Evolutionary conservation across 2,329 filamentous ascomycete species (phyloP), one percentile per base, ranked within the genome.

Genomic region (Epichloe hybrida): DNA sequence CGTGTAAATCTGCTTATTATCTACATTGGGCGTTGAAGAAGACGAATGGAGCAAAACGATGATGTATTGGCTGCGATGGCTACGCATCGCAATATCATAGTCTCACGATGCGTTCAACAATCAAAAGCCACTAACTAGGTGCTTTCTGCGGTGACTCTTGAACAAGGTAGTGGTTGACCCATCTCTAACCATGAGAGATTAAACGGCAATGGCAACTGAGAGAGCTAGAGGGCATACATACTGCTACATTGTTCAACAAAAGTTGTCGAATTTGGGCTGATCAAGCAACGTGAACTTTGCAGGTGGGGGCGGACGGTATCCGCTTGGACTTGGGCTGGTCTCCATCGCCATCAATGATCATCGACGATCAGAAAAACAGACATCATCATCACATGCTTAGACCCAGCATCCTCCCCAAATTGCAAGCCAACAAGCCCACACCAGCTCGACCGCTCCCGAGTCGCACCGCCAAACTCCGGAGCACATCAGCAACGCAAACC

Each of bases 331-430:
- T 38, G 36, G 36, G 36, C 36, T 6, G 36, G 36, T 37, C 27
- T 27, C 27, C 36, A 37, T n/a, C 36, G 12, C 5, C 36, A 38
- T 38, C n/a, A n/a, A n/a, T n/a, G n/a, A n/a, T n/a, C 36, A 38
- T 13, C 36, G 17, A 43, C 37, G 52, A 36, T 34, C 51, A 21
- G 3, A 21, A 21, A 21, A 21, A 21, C 20, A 53, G 53, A 56
- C 54, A 57, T 56, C 57, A 57, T 63, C 56, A 57, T 63, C 61
- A 63, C 61, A 63, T 63, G 61, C 59, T 44, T 35, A 6, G 17
- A 35, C 38, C 17, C 27, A n/a, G 27, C 46, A n/a, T 11, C 23
- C 27, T 11, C 34, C 37, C 46, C n/a, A 40, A 13, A 39, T 34
- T 34, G 27, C 38, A 41, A 35, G 17, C 17, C 21, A 31, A 39